These are phyloP conservation scores for Phialocephala sp. DNA, from an alignment of 2,329 filamentous ascomycete species.

Conservation along the genomic window DNA sequence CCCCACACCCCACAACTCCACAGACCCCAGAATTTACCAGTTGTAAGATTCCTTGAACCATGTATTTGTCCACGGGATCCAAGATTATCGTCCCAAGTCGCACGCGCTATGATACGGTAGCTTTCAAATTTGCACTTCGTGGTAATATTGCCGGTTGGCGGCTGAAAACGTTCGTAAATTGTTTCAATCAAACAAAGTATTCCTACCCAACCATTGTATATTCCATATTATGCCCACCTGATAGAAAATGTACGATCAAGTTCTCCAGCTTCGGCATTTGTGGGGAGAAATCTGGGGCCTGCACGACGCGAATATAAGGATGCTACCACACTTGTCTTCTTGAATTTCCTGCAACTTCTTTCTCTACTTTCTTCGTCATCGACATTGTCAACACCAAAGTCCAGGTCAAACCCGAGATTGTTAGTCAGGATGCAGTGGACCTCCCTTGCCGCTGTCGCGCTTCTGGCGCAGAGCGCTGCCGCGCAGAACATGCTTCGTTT, in stretches of 20 bases:
- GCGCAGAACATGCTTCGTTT: constrained; percentile 36
- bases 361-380: neutral
- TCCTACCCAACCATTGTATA: constrained; percentile 9
- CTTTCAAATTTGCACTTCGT: neutral
- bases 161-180: constrained; percentile 10
- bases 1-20: constrained; percentile 10
- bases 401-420: neutral
- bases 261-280: constrained; percentile 9
- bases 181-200: neutral
- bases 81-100: constrained; percentile 2
- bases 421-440: constrained; percentile 44
- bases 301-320: constrained; percentile 6
- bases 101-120: neutral
- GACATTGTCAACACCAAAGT: neutral
- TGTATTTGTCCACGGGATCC: constrained; percentile 7
- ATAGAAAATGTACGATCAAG: constrained; percentile 7
- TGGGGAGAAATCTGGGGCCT: constrained; percentile 1
- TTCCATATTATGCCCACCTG: constrained; percentile 3
- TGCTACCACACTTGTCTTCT: neutral
- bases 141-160: constrained; percentile 3
- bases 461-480: constrained; percentile 43
- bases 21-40: constrained; percentile 3
- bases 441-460: constrained; percentile 41
- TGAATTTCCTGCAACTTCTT: neutral
- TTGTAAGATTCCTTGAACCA: neutral